These are phyloP conservation scores for Rhodotorula sp. DNA, from an alignment of 1,284 basidiomycete genomes.

Conservation along the genomic window DNA sequence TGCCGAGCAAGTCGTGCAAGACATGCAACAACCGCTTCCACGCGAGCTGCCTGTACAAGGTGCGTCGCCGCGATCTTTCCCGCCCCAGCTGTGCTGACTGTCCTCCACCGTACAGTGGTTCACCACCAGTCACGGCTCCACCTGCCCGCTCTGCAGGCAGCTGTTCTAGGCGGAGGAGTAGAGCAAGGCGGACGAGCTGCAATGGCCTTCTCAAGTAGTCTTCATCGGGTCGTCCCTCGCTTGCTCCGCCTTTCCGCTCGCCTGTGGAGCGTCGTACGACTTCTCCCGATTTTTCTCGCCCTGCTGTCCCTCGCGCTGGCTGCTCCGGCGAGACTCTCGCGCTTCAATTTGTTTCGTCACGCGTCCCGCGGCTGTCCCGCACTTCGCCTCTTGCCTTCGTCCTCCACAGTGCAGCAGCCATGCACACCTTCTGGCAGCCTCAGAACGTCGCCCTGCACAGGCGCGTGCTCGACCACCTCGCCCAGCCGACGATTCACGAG, in stretches of 20 bases:
- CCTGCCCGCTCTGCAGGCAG: slow-evolving; percentile 9
- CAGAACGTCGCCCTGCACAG: neutral
- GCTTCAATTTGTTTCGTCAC: too few relatives aligned
- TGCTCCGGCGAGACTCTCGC: too few relatives aligned
- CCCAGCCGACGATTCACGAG: too few relatives aligned
- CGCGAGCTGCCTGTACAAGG: slow-evolving; percentile 83
- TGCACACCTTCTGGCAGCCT: neutral
- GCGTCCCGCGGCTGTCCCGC: too few relatives aligned
- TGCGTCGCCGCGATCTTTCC: slow-evolving; percentile 14
- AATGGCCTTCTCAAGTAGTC: too few relatives aligned
- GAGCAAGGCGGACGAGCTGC: too few relatives aligned
- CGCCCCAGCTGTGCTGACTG: neutral
- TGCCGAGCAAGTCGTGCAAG: slow-evolving; percentile 89
- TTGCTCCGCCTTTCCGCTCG: neutral
- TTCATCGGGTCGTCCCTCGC: too few relatives aligned
- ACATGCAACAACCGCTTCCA: slow-evolving; percentile 82
- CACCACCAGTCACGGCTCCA: slow-evolving; percentile 1
- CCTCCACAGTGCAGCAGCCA: neutral
- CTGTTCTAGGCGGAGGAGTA: neutral
- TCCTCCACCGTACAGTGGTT: slow-evolving; percentile 1
- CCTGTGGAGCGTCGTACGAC: too few relatives aligned
- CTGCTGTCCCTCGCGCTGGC: too few relatives aligned
- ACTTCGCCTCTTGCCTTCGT: neutral
- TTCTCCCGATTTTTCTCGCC: too few relatives aligned
- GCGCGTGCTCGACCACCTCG: neutral